These are phyloP conservation scores for Dothistroma septosporum DNA, from an alignment of 2,329 filamentous ascomycete species.

Conservation along the genomic window DNA sequence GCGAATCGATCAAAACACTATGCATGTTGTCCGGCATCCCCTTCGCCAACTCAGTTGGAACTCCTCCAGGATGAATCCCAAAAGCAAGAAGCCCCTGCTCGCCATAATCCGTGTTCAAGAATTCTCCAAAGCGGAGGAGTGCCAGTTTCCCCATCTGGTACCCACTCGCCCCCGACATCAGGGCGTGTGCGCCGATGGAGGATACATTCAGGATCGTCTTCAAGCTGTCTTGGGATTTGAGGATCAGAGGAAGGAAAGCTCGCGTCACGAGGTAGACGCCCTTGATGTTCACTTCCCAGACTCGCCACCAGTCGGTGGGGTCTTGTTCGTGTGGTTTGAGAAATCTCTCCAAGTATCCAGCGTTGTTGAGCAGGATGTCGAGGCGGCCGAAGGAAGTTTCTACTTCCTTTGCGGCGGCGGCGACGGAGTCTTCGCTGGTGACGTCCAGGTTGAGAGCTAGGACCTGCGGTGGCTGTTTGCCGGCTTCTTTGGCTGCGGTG, in stretches of 20 bases:
- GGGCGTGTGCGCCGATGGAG: conserved; percentile 39
- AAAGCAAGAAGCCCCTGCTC: conserved; percentile 42
- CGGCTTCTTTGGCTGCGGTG: conserved; percentile 37
- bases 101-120: conserved; percentile 43
- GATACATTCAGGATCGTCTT: conserved; percentile 45
- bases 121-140: conserved; percentile 45
- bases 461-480: conserved; percentile 38
- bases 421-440: conserved; percentile 37
- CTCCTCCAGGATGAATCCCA: conserved; percentile 46
- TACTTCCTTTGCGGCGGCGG: conserved; percentile 35
- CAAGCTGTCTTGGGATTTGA: conserved; percentile 22
- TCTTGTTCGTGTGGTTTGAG: conserved; percentile 27
- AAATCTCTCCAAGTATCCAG: conserved; percentile 27
- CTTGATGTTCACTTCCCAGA: conserved; percentile 50
- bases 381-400: conserved; percentile 31
- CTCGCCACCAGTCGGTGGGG: conserved; percentile 45
- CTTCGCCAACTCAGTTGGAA: conserved; percentile 43
- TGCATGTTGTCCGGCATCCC: conserved; percentile 35
- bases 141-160: conserved; percentile 50
- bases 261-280: conserved; percentile 38
- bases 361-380: conserved; percentile 40
- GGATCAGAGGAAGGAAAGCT: conserved; percentile 48
- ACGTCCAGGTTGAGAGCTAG: conserved; percentile 45
- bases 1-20: conserved; percentile 27
- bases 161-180: conserved; percentile 32